Percentiles rank a stretch among this genome's conserved stretches.
Conservation (phyloP, 148 eudicot species). For the Chenopodium album region DNA sequence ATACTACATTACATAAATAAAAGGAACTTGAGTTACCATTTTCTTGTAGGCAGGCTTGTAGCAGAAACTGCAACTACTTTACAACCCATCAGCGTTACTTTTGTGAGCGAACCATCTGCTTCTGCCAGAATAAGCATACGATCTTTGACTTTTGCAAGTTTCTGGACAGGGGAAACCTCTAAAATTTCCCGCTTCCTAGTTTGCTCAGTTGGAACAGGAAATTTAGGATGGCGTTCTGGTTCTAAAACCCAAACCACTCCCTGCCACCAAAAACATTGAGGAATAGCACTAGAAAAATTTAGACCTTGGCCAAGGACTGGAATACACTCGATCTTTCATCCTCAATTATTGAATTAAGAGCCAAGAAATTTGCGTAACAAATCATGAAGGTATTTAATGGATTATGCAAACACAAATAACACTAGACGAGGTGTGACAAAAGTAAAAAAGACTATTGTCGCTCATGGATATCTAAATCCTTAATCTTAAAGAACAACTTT, state of each 20-base stretch:
- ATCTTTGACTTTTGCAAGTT: slow-evolving; percentile 67
- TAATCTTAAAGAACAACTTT: background rate
- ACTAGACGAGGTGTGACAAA: background rate
- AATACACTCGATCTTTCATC: background rate
- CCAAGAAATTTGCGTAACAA: background rate
- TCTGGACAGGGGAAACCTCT: slow-evolving; percentile 73
- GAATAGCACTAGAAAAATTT: background rate
- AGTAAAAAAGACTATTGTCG: background rate
- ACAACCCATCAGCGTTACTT: slow-evolving; percentile 69
- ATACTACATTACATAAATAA: background rate
- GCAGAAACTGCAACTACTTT: slow-evolving; percentile 81
- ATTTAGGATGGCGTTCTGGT: slow-evolving; percentile 57
- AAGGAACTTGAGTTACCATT: slow-evolving; percentile 56
- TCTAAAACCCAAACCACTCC: slow-evolving; percentile 83
- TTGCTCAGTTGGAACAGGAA: slow-evolving; percentile 43
- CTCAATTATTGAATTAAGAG: background rate
- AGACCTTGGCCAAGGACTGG: background rate
- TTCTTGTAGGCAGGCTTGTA: slow-evolving; percentile 61
- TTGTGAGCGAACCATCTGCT: slow-evolving; percentile 56
- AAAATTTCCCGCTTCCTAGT: slow-evolving; percentile 57
- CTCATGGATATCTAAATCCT: no score
- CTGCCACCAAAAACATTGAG: slow-evolving; percentile 36
- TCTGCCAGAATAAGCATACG: slow-evolving; percentile 59
- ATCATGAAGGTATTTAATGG: background rate
- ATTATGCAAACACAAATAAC: background rate